Base-by-base conservation (phyloP, 805 yeast genomes). In the Cyberlindnera meyerae region DNA sequence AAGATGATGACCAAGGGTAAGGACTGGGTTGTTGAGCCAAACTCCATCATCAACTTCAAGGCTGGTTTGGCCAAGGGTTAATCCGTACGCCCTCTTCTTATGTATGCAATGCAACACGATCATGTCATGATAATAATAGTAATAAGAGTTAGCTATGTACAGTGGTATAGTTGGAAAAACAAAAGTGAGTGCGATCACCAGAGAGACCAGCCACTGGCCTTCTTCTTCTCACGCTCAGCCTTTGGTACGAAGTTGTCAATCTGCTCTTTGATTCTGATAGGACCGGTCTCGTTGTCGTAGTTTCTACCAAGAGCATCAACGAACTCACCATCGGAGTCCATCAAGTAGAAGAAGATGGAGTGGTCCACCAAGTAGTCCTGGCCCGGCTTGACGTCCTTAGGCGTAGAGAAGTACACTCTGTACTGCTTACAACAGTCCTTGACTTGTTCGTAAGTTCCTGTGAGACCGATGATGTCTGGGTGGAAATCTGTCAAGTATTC, bases 301-400 rank as follows among this genome's bases (percentile, higher is more conserved):
- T 90, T 90, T 60, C 95, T 79, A 37, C 98, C 98, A 48, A 90
- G 68, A 6, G 93, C 97, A 58, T 90, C 96, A 33, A 90, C 83
- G 55, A 87, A 93, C 55, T 86, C 78, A 32, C 97, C 98, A 58
- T 93, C 96, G n/a, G 96, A 89, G 58, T 93, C 97, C 97, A 93
- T 90, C 52, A 93, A 67, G 56, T 93, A 93, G 64, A 90, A 90
- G 75, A 93, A 93, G 41, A 93, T 88, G 4, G 97, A 90, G 62
- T 93, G 98, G 58, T 93, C 98, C 22, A 93, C 98, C 43, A 93
- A 70, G 57, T 93, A 93, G 52, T 93, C 96, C 62, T 93, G 95
- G 14, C 97, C 97, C 0, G 95, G 93, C 58, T 88, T 86, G 31
- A 93, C 82, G 55, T 87, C 77, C 18, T 89, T 84, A 4, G 98